phyloP scores from a whole-genome alignment of 371 early-diverging fungal species.

The Mucor piriformis region DNA sequence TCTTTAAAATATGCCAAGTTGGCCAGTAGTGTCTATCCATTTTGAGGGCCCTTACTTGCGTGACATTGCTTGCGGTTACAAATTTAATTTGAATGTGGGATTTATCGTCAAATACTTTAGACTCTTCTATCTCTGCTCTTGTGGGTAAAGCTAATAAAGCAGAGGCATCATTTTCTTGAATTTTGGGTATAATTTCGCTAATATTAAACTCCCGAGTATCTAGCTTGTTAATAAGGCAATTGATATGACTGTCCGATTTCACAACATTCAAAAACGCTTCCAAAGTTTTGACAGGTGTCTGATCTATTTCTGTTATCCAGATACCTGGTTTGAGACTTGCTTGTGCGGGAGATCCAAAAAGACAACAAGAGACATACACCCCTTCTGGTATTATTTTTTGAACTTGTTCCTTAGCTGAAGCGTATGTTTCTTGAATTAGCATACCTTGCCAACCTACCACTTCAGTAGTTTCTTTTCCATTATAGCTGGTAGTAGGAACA shows the following conservation, averaged over 20 bases:
- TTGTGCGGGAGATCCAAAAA: constrained; percentile 73
- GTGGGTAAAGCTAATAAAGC: constrained; percentile 31
- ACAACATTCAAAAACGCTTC: constrained; percentile 51
- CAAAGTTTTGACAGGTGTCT: constrained; percentile 39
- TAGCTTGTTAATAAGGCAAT: constrained; percentile 27
- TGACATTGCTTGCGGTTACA: constrained; percentile 49
- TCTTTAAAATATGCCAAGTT: constrained; percentile 63
- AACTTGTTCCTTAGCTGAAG: constrained; percentile 81
- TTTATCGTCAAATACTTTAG: constrained; percentile 10
- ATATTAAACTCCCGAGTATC: not conserved
- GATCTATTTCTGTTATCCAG: constrained; percentile 72
- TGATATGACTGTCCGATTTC: constrained; percentile 28
- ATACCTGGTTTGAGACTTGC: constrained; percentile 60
- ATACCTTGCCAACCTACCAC: constrained; percentile 89
- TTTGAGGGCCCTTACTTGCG: constrained; percentile 60
- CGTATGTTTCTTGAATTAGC: constrained; percentile 74
- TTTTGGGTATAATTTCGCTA: not conserved
- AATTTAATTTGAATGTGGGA: constrained; percentile 69
- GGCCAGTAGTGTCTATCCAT: constrained; percentile 78
- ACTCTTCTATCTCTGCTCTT: constrained; percentile 38
- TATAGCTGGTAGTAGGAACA: constrained; percentile 59
- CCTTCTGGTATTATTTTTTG: constrained; percentile 62
- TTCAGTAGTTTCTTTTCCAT: constrained; percentile 60
- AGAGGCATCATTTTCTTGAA: not conserved
- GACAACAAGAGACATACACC: constrained; percentile 75